Conservation (phyloP, 2,329 filamentous ascomycete genomes). For the Aureobasidium lini region DNA sequence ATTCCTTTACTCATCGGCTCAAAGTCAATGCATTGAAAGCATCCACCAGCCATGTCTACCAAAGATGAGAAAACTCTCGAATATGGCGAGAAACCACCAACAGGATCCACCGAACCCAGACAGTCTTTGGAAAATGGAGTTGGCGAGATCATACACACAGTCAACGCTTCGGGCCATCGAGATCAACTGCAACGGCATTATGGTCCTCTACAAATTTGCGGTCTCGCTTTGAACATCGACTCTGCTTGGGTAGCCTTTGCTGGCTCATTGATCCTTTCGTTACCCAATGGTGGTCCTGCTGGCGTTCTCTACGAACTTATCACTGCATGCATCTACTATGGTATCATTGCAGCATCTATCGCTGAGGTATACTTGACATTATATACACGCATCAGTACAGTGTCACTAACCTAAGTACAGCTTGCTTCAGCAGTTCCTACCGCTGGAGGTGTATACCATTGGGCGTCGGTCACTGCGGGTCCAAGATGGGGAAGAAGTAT, state of each 20-base stretch:
- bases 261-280: constrained; percentile 50
- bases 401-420: constrained; percentile 12
- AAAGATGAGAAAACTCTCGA: background rate
- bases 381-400: background rate
- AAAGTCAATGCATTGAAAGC: background rate
- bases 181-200: constrained; percentile 59
- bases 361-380: constrained; percentile 17
- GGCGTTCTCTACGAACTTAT: constrained; percentile 32
- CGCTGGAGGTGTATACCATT: constrained; percentile 29
- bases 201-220: constrained; percentile 49
- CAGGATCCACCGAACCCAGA: background rate
- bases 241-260: constrained; percentile 60
- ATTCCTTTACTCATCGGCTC: background rate
- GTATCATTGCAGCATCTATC: constrained; percentile 29
- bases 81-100: background rate
- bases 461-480: constrained; percentile 30
- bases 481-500: constrained; percentile 25
- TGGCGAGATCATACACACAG: constrained; percentile 30
- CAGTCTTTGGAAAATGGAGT: constrained; percentile 18
- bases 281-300: constrained; percentile 33
- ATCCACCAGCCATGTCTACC: background rate
- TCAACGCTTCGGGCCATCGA: constrained; percentile 58
- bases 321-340: constrained; percentile 28
- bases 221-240: constrained; percentile 51
- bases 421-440: constrained; percentile 28